Conservation (phyloP, 257 asterid genomes). For the Solanum gandarillasii region DNA sequence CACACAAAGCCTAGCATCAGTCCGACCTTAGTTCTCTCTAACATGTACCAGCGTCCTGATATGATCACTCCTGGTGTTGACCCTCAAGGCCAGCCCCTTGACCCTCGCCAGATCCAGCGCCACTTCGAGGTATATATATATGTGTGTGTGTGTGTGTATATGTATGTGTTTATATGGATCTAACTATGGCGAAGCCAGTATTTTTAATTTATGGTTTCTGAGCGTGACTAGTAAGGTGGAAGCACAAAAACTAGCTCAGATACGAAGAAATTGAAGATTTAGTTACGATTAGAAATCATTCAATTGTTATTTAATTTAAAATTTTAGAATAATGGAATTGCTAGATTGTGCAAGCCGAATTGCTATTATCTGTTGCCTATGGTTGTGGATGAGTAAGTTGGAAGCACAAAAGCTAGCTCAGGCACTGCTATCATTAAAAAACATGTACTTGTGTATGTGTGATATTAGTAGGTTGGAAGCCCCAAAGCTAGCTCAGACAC, state of each 20-base stretch:
- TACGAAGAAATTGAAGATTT: not conserved
- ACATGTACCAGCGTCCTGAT: constrained; percentile 85
- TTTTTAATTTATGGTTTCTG: not conserved
- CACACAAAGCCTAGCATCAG: constrained; percentile 80
- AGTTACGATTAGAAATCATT: not conserved
- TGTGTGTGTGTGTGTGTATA: not conserved
- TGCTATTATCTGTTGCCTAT: not conserved
- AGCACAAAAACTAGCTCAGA: not conserved
- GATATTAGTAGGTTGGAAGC: not conserved
- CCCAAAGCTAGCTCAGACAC: not conserved
- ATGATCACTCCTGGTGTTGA: constrained; percentile 86
- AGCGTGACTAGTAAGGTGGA: not conserved
- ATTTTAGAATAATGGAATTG: not conserved
- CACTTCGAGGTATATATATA: constrained; percentile 44
- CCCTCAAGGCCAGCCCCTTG: constrained; percentile 70
- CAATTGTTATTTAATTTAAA: not conserved
- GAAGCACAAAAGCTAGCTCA: not conserved
- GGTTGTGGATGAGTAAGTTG: not conserved
- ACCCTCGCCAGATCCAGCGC: constrained; percentile 63
- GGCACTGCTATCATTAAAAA: not conserved
- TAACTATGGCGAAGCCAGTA: not conserved
- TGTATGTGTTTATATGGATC: not conserved
- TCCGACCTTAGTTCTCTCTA: constrained; percentile 61
- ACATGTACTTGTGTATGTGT: not conserved
- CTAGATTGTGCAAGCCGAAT: not conserved